phyloP scores from a whole-genome alignment of 495 filamentous ascomycete species.

The Hyaloscypha hepaticicola region DNA sequence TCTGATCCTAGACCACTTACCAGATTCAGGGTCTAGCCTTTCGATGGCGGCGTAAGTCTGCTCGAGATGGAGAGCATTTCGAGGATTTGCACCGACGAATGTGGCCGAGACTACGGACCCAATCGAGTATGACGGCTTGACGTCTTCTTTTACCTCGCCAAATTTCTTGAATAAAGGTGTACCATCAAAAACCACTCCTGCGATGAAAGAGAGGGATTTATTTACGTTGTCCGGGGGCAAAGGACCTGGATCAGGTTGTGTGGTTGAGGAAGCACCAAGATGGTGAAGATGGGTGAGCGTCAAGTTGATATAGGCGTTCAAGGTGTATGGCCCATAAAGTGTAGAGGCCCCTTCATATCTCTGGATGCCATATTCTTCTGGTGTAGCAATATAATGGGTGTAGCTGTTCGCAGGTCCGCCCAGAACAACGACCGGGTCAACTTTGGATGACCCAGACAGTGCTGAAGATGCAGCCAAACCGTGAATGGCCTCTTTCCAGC shows the following conservation, averaged over 20 bases:
- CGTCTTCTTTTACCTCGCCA: conserved; percentile 69
- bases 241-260: conserved; percentile 54
- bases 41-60: conserved; percentile 81
- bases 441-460: conserved; percentile 36
- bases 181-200: conserved; percentile 74
- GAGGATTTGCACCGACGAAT: conserved; percentile 88
- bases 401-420: conserved; percentile 96
- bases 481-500: conserved; percentile 85
- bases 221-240: conserved; percentile 83
- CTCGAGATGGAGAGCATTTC: conserved; percentile 81
- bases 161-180: conserved; percentile 68
- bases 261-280: conserved; percentile 49
- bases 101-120: conserved; percentile 59
- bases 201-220: conserved; percentile 75
- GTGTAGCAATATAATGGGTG: conserved; percentile 92
- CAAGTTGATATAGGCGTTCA: conserved; percentile 87
- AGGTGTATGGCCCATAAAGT: conserved; percentile 87
- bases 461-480: conserved; percentile 47
- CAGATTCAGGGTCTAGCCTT: conserved; percentile 44
- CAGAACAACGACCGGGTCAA: conserved; percentile 72
- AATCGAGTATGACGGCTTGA: conserved; percentile 49
- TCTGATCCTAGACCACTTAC: conserved; percentile 64
- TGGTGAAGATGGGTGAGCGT: conserved; percentile 72
- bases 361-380: conserved; percentile 88
- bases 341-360: conserved; percentile 96